phyloP scores from a whole-genome alignment of 768 basidiomycete species.

The Dioszegia crocea region DNA sequence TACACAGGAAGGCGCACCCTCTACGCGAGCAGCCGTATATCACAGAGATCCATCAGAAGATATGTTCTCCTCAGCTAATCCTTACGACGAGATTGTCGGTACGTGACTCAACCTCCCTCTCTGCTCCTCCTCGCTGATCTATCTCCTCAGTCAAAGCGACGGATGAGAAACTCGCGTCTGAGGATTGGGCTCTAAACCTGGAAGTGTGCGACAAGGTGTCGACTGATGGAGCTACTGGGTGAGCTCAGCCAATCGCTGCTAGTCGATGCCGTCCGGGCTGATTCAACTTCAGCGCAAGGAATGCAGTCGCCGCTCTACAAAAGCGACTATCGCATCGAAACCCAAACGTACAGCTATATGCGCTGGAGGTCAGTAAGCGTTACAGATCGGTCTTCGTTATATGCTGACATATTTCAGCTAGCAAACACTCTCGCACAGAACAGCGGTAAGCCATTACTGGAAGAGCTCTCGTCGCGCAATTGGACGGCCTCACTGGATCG shows the following conservation, averaged over 20 bases:
- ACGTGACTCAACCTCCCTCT: slow-evolving; percentile 47
- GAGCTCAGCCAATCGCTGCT: slow-evolving; percentile 27
- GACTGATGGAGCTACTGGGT: slow-evolving; percentile 85
- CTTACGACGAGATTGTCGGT: slow-evolving; percentile 90
- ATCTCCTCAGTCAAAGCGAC: slow-evolving; percentile 76
- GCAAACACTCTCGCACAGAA: slow-evolving; percentile 89
- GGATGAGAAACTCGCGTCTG: slow-evolving; percentile 90
- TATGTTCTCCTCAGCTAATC: slow-evolving; percentile 44
- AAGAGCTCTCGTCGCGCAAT: slow-evolving; percentile 80
- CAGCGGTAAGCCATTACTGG: slow-evolving; percentile 70
- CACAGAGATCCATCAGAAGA: too few relatives aligned
- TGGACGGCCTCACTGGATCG: slow-evolving; percentile 88
- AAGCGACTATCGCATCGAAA: slow-evolving; percentile 91
- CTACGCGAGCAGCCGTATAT: too few relatives aligned
- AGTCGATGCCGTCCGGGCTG: background rate
- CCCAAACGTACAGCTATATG: slow-evolving; percentile 93
- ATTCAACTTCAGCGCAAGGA: slow-evolving; percentile 65
- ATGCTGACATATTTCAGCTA: slow-evolving; percentile 51
- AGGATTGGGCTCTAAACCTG: slow-evolving; percentile 93
- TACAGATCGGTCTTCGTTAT: background rate
- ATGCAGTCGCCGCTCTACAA: slow-evolving; percentile 74
- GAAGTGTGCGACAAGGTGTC: slow-evolving; percentile 94
- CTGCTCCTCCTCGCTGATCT: slow-evolving; percentile 5
- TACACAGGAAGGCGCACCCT: too few relatives aligned
- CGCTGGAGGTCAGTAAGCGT: slow-evolving; percentile 58